These are phyloP conservation scores for Tetradesmus lagerheimii DNA, from an alignment of 139 green algal genomes.

Conservation along the genomic window DNA sequence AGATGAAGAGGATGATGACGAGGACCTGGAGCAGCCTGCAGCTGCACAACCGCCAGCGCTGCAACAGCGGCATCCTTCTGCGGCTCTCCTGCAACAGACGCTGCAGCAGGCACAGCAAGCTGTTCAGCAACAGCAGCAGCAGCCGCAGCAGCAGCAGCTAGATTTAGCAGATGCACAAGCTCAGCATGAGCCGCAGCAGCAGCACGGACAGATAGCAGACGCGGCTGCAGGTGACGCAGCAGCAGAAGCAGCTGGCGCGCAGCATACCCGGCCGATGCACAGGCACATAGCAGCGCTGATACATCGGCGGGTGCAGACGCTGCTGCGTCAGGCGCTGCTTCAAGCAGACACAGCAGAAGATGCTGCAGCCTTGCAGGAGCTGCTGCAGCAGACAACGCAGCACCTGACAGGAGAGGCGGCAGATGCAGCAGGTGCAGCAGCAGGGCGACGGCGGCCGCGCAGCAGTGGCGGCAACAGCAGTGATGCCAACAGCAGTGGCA, in stretches of 20 bases:
- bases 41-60: not conserved
- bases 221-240: not conserved
- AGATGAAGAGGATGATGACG: not conserved
- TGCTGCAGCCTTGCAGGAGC: not conserved
- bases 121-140: not conserved
- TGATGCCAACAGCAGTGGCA: not conserved
- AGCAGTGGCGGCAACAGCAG: not conserved
- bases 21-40: not conserved
- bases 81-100: not conserved
- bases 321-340: conserved; percentile 4
- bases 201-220: not conserved
- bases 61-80: not conserved
- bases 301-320: not conserved
- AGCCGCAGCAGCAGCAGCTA: not conserved
- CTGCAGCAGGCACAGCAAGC: not conserved
- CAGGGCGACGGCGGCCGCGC: not conserved
- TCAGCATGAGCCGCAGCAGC: not conserved
- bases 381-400: not conserved
- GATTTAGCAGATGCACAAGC: not conserved
- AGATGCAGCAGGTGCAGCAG: not conserved
- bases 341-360: not conserved
- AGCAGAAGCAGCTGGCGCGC: conserved; percentile 22
- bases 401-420: not conserved
- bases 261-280: not conserved
- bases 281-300: not conserved